Evolutionary conservation across 345 rosid species (phyloP).

Genomic region (Raphanus raphanistrum): DNA sequence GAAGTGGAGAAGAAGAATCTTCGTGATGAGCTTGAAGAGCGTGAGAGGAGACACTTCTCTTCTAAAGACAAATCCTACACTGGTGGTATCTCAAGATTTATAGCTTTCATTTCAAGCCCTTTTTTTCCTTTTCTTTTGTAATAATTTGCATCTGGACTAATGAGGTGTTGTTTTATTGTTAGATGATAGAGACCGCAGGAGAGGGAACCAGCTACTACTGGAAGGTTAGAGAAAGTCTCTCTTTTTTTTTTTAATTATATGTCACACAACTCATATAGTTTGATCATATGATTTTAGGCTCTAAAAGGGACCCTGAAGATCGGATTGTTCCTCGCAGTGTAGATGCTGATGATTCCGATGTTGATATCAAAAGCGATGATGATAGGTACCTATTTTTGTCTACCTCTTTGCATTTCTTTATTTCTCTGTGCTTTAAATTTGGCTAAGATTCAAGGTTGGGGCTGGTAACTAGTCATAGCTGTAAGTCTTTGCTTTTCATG

Average conservation of each 20-base stretch:
- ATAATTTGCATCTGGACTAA: too few species aligned
- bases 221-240: constrained; percentile 48
- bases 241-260: neutral
- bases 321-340: constrained; percentile 74
- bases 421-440: neutral
- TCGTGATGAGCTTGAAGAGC: constrained; percentile 85
- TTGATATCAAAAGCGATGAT: constrained; percentile 62
- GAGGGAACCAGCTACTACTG: constrained; percentile 68
- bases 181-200: constrained; percentile 93
- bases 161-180: neutral
- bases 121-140: neutral
- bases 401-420: neutral
- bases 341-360: constrained; percentile 98
- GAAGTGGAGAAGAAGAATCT: constrained; percentile 81
- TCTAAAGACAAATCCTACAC: constrained; percentile 73
- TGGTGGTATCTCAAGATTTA: constrained; percentile 38
- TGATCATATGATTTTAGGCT: constrained; percentile 42
- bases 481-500: constrained; percentile 7
- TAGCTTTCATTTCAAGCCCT: neutral
- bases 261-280: neutral
- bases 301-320: constrained; percentile 77
- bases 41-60: constrained; percentile 86
- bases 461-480: neutral
- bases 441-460: neutral
- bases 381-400: constrained; percentile 52